Base-by-base conservation (phyloP, 108 stramenopile genomes). In the Craspedostauros australis region DNA sequence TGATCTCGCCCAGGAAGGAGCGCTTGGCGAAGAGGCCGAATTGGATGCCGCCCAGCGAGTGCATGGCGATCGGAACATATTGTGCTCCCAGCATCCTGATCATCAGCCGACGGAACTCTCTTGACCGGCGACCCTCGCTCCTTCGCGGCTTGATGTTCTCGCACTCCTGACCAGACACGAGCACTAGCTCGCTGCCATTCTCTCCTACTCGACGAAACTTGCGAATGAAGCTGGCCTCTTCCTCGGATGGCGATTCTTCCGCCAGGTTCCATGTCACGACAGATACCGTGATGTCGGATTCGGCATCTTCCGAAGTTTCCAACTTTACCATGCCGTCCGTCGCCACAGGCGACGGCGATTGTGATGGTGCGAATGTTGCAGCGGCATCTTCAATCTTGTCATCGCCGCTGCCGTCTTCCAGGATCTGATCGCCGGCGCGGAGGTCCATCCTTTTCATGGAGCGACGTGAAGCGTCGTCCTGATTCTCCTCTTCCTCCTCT, bases 91-190 rank as follows among this genome's bases (percentile, higher is more conserved):
- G 68, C 82, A 84, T 86, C 39, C 73, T 79, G 41, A 89, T 86
- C 60, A 83, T 80, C 7, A 83, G 48, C 0, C 85, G 70, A 14
- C 92, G 61, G 25, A 83, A 66, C 55, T 94, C 86, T 6, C 87
- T 66, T 36, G 86, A 88, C 37, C 92, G 39, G 37, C 66, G 57
- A 0, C 92, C 92, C 57, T 94, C 92, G 5, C 81, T 56, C 29
- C 92, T 69, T 24, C 92, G 70, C 28, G 92, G 92, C 54, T 94
- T 94, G 51, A 88, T 85, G 36, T 90, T 87, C 61, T 93, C 91
- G 59, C 82, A 84, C 59, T 93, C 91, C 52, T 93, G 91, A 15
- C 85, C 82, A 0, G 80, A 80, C 20, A 93, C 80, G 38, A 93
- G 57, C 20, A 93, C 77, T 30, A 93, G 49, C 44, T 93, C 91